Evolutionary conservation across 495 filamentous ascomycete genomes (phyloP), one percentile per base, ranked within the genome.

Genomic region (Glutinoglossum americanum): DNA sequence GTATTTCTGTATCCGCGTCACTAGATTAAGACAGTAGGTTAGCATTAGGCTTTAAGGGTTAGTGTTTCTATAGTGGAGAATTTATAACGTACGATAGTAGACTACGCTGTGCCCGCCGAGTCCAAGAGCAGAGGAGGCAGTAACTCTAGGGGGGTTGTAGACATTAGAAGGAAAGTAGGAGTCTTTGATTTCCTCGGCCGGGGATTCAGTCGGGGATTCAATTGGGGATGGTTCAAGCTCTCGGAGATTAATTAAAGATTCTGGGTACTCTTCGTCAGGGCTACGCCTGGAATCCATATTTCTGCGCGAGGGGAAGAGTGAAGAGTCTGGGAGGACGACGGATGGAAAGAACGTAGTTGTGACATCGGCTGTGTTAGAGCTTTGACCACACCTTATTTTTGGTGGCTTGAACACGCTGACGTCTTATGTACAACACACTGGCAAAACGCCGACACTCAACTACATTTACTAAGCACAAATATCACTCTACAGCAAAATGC

Each of bases 221-320:
- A 93, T 83, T 0, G 89, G 89, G 10, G 80, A 79, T 10, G 89
- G 89, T 47, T 93, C 89, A 28, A 95, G 71, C 58, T 89, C 78
- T 55, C 83, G 74, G 62, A 95, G 19, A 27, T 9, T 9, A 49
- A 49, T 49, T 6, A 49, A 27, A 49, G 47, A 49, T 25, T 25
- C 21, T 25, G 21, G 47, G 25, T 27, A 27, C 25, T 49, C 47
- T 2, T 49, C 47, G 25, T n/a, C 9, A 49, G 21, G 19, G 25
- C 19, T 49, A 15, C n/a, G 9, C 2, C 3, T 21, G 3, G 2
- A n/a, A 49, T 49, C 47, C 47, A 49, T 49, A n/a, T 27, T 25
- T 1, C 25, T 47, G 39, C 41, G 11, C 13, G 19, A 27, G 7
- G 8, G 3, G 7, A n/a, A 49, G 37, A 39, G 37, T 1, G 37